phyloP scores from a whole-genome alignment of 441 rosid genomes.

The Populus hybrid region DNA sequence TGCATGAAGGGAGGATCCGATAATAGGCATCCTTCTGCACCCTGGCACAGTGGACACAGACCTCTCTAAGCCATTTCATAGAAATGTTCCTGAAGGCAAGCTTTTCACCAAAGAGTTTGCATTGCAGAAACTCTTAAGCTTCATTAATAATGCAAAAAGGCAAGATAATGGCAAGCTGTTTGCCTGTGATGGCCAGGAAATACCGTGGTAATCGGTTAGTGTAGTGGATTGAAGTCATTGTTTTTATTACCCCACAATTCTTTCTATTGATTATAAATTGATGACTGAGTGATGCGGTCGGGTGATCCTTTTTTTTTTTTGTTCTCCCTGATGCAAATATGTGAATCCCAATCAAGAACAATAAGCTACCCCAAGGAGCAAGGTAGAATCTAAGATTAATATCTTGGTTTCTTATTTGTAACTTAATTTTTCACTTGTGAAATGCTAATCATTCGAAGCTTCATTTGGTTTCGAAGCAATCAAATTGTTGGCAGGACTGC shows the following conservation, averaged over 20 bases:
- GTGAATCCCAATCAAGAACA: neutral
- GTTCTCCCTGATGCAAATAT: neutral
- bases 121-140: conserved; percentile 62
- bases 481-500: neutral
- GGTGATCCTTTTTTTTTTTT: too few relatives aligned
- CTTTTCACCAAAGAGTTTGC: conserved; percentile 82
- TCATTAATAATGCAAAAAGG: conserved; percentile 56
- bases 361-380: neutral
- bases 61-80: conserved; percentile 79
- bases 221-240: neutral
- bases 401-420: neutral
- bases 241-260: neutral
- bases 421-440: neutral
- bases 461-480: neutral
- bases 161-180: conserved; percentile 86
- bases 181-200: conserved; percentile 93
- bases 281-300: too few relatives aligned
- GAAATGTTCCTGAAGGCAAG: conserved; percentile 73
- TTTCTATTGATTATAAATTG: too few relatives aligned
- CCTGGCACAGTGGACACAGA: conserved; percentile 97
- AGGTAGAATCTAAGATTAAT: neutral
- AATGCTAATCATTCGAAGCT: neutral
- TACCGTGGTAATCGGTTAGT: conserved; percentile 50
- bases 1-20: conserved; percentile 66
- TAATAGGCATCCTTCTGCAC: conserved; percentile 76